Conservation (phyloP, 345 rosid genomes). For the Gossypium anomalum region DNA sequence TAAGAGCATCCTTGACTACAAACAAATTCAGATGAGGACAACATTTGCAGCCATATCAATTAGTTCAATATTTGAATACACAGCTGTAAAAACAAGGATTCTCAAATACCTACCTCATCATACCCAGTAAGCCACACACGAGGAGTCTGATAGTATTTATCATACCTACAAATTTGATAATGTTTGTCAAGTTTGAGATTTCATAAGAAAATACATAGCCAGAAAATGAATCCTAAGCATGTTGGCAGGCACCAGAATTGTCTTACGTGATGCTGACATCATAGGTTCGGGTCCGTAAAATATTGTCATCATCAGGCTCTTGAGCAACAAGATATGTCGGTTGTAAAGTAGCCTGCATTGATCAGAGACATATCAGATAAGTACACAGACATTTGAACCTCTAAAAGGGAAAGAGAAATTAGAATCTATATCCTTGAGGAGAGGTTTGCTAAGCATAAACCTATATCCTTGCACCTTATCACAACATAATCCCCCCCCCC, state of each 20-base stretch:
- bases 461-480: not conserved
- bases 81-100: not conserved
- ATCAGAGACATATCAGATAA: not conserved
- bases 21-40: slow-evolving; percentile 13
- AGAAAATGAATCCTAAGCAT: not conserved
- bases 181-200: slow-evolving; percentile 1
- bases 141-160: slow-evolving; percentile 90
- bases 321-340: slow-evolving; percentile 71
- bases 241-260: not conserved
- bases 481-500: not conserved
- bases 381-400: not conserved
- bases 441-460: not conserved
- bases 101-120: slow-evolving; percentile 58
- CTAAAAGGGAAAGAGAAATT: not conserved
- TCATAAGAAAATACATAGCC: not conserved
- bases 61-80: not conserved
- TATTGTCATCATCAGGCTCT: slow-evolving; percentile 88
- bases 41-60: not conserved
- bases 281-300: slow-evolving; percentile 89
- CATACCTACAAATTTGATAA: slow-evolving; percentile 51
- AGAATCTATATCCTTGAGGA: slow-evolving; percentile 4
- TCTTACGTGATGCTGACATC: slow-evolving; percentile 98
- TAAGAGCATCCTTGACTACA: slow-evolving; percentile 80
- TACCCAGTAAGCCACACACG: slow-evolving; percentile 95
- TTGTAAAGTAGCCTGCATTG: slow-evolving; percentile 78